A percentile compares a stretch with the other conserved stretches of the same genome.
Evolutionary conservation across 768 basidiomycete species (phyloP).

Genomic region (Lactarius deliciosus): DNA sequence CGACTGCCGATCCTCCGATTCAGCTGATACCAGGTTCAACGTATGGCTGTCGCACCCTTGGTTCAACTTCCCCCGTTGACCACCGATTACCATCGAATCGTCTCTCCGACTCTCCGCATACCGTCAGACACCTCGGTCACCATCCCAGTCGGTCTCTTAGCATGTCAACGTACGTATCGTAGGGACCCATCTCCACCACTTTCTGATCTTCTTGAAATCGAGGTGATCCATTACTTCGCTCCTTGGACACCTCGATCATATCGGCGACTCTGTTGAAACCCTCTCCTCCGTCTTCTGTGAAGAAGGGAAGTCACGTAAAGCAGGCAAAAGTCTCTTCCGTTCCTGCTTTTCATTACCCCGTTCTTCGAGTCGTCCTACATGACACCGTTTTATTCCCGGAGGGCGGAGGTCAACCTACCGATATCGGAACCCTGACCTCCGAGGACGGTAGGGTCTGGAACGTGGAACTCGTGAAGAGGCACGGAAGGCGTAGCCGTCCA

Average conservation of each 20-base stretch:
- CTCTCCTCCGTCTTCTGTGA: slow-evolving; percentile 37
- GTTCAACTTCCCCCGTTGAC: slow-evolving; percentile 40
- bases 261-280: slow-evolving; percentile 49
- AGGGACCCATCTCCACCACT: neutral
- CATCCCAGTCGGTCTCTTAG: slow-evolving; percentile 73
- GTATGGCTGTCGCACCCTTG: slow-evolving; percentile 46
- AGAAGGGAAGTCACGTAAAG: slow-evolving; percentile 49
- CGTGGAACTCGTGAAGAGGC: slow-evolving; percentile 65
- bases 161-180: slow-evolving; percentile 65
- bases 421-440: slow-evolving; percentile 57
- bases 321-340: slow-evolving; percentile 54
- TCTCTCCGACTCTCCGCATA: slow-evolving; percentile 56
- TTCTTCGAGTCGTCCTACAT: slow-evolving; percentile 66
- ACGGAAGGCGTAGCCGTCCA: slow-evolving; percentile 76
- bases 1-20: neutral
- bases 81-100: slow-evolving; percentile 61
- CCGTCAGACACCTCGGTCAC: slow-evolving; percentile 50
- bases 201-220: slow-evolving; percentile 12
- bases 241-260: slow-evolving; percentile 58
- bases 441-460: slow-evolving; percentile 50
- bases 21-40: slow-evolving; percentile 2
- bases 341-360: slow-evolving; percentile 45
- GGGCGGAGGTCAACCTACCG: slow-evolving; percentile 79
- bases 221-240: slow-evolving; percentile 70
- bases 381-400: slow-evolving; percentile 84